Evolutionary conservation across 2,329 filamentous ascomycete species (phyloP).

Genomic region (Hymenoscyphus salicellus): DNA sequence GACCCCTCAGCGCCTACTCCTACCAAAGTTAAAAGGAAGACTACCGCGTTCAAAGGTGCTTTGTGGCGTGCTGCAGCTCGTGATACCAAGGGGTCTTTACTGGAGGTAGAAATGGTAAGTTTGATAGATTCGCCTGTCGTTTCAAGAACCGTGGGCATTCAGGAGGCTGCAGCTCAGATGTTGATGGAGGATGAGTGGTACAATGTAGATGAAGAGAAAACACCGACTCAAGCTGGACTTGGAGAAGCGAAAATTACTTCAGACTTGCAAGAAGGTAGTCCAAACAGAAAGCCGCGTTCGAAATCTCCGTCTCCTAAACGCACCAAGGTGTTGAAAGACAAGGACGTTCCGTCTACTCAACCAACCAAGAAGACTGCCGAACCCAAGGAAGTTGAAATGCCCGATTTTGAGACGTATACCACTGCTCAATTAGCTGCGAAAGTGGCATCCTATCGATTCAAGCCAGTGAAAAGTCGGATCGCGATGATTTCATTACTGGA

Average conservation of each 20-base stretch:
- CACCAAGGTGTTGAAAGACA: slow-evolving; percentile 4
- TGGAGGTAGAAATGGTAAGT: slow-evolving; percentile 56
- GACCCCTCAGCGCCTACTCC: slow-evolving; percentile 13
- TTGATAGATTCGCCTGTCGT: slow-evolving; percentile 42
- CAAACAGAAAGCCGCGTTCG: background rate
- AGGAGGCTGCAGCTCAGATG: background rate
- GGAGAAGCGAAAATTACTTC: slow-evolving; percentile 9
- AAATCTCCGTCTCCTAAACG: slow-evolving; percentile 6
- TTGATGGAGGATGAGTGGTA: slow-evolving; percentile 24
- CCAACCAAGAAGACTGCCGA: slow-evolving; percentile 16
- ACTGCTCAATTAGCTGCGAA: slow-evolving; percentile 61
- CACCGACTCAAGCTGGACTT: background rate
- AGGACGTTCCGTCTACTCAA: slow-evolving; percentile 2
- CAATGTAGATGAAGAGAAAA: slow-evolving; percentile 26
- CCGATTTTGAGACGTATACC: slow-evolving; percentile 60
- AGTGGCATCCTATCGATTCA: slow-evolving; percentile 67
- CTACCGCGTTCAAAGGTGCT: slow-evolving; percentile 33
- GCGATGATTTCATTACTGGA: slow-evolving; percentile 69
- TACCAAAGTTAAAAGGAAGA: slow-evolving; percentile 9
- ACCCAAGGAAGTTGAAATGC: slow-evolving; percentile 34
- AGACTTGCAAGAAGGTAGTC: slow-evolving; percentile 12
- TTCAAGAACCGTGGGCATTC: background rate
- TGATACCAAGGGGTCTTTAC: slow-evolving; percentile 60
- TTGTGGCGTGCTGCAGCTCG: slow-evolving; percentile 72
- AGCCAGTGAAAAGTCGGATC: slow-evolving; percentile 63